phyloP scores from a whole-genome alignment of 768 basidiomycete genomes.

The Mycena kentingensis region DNA sequence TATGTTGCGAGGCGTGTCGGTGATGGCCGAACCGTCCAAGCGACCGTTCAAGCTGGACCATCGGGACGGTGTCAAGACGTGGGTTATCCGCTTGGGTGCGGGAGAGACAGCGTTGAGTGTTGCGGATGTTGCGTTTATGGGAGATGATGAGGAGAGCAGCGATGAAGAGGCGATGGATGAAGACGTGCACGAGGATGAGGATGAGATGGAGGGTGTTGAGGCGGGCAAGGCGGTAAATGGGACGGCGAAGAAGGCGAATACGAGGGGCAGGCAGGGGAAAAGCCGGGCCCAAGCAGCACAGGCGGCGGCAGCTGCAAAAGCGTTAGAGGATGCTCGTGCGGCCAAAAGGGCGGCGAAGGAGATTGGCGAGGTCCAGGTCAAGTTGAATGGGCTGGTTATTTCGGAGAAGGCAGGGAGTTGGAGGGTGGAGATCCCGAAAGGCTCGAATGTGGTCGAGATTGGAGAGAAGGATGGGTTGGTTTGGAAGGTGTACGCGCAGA shows the following conservation, averaged over 20 bases:
- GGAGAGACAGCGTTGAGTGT: constrained; percentile 61
- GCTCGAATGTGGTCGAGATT: constrained; percentile 67
- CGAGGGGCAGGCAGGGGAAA: constrained; percentile 37
- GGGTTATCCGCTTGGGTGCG: constrained; percentile 64
- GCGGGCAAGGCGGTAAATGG: constrained; percentile 41
- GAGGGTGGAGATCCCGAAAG: constrained; percentile 61
- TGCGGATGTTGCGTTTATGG: constrained; percentile 53
- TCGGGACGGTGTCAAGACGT: constrained; percentile 70
- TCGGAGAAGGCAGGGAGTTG: constrained; percentile 55
- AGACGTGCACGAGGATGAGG: constrained; percentile 43
- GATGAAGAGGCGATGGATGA: constrained; percentile 54
- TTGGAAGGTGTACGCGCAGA: constrained; percentile 72
- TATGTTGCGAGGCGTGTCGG: constrained; percentile 53
- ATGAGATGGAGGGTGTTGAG: constrained; percentile 49
- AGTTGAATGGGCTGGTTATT: constrained; percentile 59
- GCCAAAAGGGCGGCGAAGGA: constrained; percentile 50
- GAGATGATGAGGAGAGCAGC: constrained; percentile 60
- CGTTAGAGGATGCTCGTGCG: constrained; percentile 25
- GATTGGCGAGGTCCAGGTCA: constrained; percentile 61
- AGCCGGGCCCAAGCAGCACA: too few species aligned
- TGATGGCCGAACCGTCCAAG: constrained; percentile 60
- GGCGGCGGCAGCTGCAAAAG: constrained; percentile 24
- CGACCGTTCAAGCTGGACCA: constrained; percentile 62
- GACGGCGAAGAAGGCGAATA: constrained; percentile 45
- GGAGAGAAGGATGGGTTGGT: constrained; percentile 69